Evolutionary conservation across 2,329 filamentous ascomycete genomes (phyloP).

Genomic region (Aureobasidium lini): DNA sequence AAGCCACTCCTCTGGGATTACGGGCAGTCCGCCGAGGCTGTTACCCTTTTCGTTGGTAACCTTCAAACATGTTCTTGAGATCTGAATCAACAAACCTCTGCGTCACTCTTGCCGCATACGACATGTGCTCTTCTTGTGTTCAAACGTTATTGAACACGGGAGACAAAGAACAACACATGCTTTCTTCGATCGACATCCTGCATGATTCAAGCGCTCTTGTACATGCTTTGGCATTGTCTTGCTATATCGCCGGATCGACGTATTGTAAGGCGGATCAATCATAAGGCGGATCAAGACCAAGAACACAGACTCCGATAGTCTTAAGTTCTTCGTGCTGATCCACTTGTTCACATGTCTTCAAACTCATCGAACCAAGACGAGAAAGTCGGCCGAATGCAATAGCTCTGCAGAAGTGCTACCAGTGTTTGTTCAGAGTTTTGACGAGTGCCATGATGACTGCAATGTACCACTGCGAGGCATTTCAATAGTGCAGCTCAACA

Average conservation of each 20-base stretch:
- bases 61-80: constrained; percentile 2
- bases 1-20: neutral
- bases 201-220: neutral
- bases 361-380: neutral
- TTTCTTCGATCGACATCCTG: neutral
- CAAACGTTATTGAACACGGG: neutral
- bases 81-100: neutral
- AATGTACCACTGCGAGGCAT: neutral
- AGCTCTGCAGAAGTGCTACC: neutral
- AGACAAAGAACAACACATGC: neutral
- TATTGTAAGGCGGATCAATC: neutral
- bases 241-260: neutral
- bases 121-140: neutral
- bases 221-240: neutral
- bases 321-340: neutral
- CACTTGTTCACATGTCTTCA: neutral
- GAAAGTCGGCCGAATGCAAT: neutral
- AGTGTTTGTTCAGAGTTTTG: neutral
- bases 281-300: neutral
- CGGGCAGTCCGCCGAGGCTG: neutral
- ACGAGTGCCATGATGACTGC: neutral
- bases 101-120: neutral
- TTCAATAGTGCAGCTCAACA: neutral
- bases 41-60: neutral
- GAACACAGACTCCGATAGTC: neutral